phyloP scores from a whole-genome alignment of 148 eudicot species.

The Limonium bicolor region DNA sequence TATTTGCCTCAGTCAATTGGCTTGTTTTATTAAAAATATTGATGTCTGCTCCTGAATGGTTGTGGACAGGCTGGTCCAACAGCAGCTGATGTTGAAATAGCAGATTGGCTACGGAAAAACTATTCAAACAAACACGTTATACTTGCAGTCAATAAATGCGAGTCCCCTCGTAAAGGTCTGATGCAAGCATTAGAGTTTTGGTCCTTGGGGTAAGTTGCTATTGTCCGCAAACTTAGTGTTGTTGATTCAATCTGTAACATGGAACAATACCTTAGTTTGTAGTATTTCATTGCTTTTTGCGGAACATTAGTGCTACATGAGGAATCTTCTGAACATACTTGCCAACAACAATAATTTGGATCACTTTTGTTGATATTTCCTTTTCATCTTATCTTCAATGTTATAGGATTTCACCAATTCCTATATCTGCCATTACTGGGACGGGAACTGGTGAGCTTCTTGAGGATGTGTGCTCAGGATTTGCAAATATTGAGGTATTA shows the following conservation, averaged over 20 bases:
- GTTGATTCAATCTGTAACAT: no score
- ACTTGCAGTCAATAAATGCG: constrained; percentile 96
- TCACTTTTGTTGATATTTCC: not conserved
- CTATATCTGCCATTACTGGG: constrained; percentile 89
- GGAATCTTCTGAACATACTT: no score
- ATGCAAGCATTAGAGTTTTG: constrained; percentile 95
- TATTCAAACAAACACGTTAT: constrained; percentile 58
- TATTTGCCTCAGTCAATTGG: no score
- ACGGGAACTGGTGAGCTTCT: constrained; percentile 99
- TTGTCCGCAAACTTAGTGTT: not conserved
- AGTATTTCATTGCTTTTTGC: no score
- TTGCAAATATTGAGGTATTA: constrained; percentile 43
- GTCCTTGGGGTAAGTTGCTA: constrained; percentile 68
- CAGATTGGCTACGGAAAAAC: constrained; percentile 78
- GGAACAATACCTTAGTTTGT: no score
- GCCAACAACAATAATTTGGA: no score
- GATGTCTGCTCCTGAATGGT: constrained; percentile 11
- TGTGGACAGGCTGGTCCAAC: constrained; percentile 78
- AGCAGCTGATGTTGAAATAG: constrained; percentile 93
- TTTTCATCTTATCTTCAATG: constrained; percentile 1
- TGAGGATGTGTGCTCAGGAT: constrained; percentile 76
- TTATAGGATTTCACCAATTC: constrained; percentile 62
- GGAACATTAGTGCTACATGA: no score
- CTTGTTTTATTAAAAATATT: no score
- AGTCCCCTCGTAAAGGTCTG: constrained; percentile 83